Conservation (phyloP, 2,329 filamentous ascomycete species). For the Fusarium goolgardi region DNA sequence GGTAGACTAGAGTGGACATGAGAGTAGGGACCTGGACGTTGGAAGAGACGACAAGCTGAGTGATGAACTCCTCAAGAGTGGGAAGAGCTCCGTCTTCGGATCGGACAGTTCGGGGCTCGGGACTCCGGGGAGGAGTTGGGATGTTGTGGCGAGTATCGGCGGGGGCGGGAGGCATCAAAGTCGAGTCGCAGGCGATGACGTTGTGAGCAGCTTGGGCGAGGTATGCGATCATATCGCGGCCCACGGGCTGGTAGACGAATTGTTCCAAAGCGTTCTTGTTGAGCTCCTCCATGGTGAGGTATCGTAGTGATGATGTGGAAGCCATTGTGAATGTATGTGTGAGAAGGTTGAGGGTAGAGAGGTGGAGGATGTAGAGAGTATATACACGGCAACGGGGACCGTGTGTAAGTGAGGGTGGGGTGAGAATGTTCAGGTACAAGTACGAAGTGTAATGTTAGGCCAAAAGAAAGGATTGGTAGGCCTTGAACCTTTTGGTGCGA, state of each 20-base stretch:
- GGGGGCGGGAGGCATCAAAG: constrained; percentile 62
- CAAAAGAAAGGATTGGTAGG: constrained; percentile 19
- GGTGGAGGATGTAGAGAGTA: constrained; percentile 23
- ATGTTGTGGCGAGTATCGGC: constrained; percentile 52
- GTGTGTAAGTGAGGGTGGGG: constrained; percentile 38
- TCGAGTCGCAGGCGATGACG: constrained; percentile 82
- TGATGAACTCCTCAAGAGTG: constrained; percentile 90
- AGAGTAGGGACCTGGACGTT: constrained; percentile 97
- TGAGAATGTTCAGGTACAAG: constrained; percentile 5
- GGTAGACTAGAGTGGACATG: constrained; percentile 96
- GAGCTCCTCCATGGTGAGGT: constrained; percentile 64
- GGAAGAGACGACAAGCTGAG: constrained; percentile 87
- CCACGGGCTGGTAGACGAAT: constrained; percentile 82
- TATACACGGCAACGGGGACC: constrained; percentile 29
- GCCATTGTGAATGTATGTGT: constrained; percentile 33
- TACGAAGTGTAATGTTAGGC: not conserved
- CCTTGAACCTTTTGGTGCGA: constrained; percentile 12
- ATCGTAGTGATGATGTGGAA: constrained; percentile 55
- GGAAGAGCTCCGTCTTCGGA: constrained; percentile 71
- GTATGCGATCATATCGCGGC: constrained; percentile 80
- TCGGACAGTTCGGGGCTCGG: constrained; percentile 60
- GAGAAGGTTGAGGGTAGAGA: constrained; percentile 21
- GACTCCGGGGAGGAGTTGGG: constrained; percentile 64
- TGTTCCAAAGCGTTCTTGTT: constrained; percentile 82
- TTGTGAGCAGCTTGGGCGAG: constrained; percentile 78